These are phyloP conservation scores for Colletotrichum orchidophilum DNA, from an alignment of 2,329 filamentous ascomycete species.

Conservation along the genomic window DNA sequence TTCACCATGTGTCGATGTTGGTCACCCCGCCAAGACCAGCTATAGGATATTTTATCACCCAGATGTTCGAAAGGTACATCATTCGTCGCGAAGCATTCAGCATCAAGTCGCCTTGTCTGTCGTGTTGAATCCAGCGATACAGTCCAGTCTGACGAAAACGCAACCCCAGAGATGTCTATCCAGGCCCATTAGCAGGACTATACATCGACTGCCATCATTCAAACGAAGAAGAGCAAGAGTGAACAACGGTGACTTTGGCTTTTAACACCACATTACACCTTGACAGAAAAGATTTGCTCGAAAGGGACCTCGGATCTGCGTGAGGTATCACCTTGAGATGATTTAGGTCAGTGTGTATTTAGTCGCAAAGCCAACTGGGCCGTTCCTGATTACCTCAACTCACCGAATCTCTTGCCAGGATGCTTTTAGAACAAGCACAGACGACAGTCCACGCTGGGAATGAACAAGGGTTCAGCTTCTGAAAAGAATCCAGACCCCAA, in stretches of 20 bases:
- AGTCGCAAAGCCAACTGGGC: neutral
- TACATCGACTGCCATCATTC: neutral
- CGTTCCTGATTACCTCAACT: neutral
- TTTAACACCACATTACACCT: neutral
- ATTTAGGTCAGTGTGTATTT: too few species aligned
- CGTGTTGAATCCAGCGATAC: neutral
- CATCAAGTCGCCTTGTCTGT: neutral
- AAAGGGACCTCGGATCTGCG: neutral
- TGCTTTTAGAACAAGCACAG: neutral
- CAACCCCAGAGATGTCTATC: neutral
- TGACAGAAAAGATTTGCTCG: neutral
- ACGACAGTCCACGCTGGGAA: neutral
- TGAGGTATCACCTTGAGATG: neutral
- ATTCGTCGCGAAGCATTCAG: neutral
- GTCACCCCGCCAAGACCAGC: neutral
- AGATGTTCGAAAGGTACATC: neutral
- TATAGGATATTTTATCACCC: neutral
- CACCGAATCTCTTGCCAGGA: neutral
- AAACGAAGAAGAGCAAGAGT: neutral
- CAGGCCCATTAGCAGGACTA: too few species aligned
- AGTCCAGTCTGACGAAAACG: neutral
- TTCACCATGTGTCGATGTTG: too few species aligned
- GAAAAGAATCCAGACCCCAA: neutral
- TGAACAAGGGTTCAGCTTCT: neutral
- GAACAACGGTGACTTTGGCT: neutral